Evolutionary conservation across 2,329 filamentous ascomycete genomes (phyloP).

Genomic region (Orbilia javanica): DNA sequence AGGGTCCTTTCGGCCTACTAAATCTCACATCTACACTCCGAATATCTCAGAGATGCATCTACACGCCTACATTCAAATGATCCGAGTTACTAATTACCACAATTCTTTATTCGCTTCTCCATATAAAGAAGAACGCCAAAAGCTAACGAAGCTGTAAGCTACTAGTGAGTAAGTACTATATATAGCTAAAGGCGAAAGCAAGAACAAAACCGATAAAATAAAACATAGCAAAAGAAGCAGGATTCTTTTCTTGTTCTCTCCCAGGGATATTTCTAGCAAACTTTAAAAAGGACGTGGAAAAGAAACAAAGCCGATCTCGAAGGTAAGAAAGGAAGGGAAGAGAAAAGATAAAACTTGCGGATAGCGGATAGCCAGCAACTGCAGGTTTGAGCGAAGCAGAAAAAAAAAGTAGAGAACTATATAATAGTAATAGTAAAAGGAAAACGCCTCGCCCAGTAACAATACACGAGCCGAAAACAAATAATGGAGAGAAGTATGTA

Average conservation of each 20-base stretch:
- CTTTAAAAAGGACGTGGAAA: not conserved
- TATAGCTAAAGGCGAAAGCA: conserved; percentile 4
- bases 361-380: conserved; percentile 1
- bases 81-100: not conserved
- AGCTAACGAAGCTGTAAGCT: not conserved
- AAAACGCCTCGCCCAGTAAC: conserved; percentile 52
- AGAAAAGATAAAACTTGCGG: conserved; percentile 17
- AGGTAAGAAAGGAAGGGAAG: not conserved
- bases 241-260: conserved; percentile 36
- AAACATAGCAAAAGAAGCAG: not conserved
- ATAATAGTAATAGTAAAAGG: not conserved
- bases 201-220: conserved; percentile 42
- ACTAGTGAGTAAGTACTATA: conserved; percentile 1
- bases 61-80: not conserved
- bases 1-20: too few species aligned
- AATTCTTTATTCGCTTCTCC: conserved; percentile 15
- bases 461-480: conserved; percentile 28
- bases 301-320: not conserved
- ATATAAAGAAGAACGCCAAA: not conserved
- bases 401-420: conserved; percentile 7
- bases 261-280: conserved; percentile 20
- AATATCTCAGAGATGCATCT: not conserved
- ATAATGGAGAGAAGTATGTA: conserved; percentile 16
- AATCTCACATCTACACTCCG: not conserved
- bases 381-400: conserved; percentile 10